Base-by-base conservation (phyloP, 2,329 filamentous ascomycete genomes). In the Chaetomium olivaceum region DNA sequence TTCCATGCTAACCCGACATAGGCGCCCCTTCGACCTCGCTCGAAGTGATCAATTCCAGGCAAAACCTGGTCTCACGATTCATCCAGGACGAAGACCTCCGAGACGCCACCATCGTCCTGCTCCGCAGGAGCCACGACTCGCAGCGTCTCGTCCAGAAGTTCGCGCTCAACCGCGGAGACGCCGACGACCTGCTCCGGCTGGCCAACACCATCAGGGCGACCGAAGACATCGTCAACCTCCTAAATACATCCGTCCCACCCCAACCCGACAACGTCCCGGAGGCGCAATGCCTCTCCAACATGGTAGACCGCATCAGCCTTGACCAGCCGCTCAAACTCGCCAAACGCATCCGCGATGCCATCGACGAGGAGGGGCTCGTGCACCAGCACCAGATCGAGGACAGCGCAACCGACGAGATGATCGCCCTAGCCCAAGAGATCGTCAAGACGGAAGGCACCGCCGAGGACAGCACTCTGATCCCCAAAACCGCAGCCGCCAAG, bases 121-220 rank as follows among this genome's bases (percentile, higher is more conserved):
- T 99, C 2, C 86, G 87, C 68, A 85, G 87, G 27, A 94, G 89
- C 60, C 89, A 92, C 71, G 95, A 99, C 78, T 92, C 92, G 2
- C 90, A 96, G 73, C 90, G 95, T 1, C 82, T 99, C 3, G 88
- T 97, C 1, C 95, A 98, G 74, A 97, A 95, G 75, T 98, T 99
- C 76, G 91, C 94, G 0, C 85, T 98, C 9, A 93, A 94, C 12
- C 87, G 92, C 68, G 95, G 94, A n/a, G 91, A 96, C 73, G 85
- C 94, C 1, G 94, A 98, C 74, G 95, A 98, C 76, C 84, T 99
- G 46, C 81, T 98, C 52, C 90, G 88, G 58, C 82, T 99, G 16
- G 91, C 92, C 1, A 89, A 86, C 70, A 97, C 95, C 0, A 91
- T 98, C 66, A 78, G 85, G 60, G 88, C 91, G 6, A 93, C 91